Percentiles rank a stretch among this genome's conserved stretches.
Evolutionary conservation across 208 protist genomes (phyloP).

Genomic region (Leptomonas seymouri): DNA sequence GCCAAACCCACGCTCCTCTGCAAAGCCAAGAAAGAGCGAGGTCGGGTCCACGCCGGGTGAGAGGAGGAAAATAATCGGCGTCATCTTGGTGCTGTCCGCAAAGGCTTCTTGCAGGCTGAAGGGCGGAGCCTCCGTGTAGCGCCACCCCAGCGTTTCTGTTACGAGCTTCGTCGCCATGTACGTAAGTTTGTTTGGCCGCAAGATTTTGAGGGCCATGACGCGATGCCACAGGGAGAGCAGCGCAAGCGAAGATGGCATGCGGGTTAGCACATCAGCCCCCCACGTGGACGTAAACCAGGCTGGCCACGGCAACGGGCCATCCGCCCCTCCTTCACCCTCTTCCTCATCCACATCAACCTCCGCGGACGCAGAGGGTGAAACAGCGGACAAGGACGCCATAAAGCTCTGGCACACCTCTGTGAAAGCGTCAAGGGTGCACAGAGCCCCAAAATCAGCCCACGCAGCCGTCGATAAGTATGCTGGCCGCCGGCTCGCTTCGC

Average conservation of each 20-base stretch:
- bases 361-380: neutral
- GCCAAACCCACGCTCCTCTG: conserved; percentile 84
- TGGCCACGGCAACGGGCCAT: conserved; percentile 57
- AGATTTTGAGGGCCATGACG: conserved; percentile 83
- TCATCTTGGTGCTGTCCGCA: conserved; percentile 84
- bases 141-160: conserved; percentile 66
- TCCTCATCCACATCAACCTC: neutral
- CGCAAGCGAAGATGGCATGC: conserved; percentile 37
- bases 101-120: conserved; percentile 89
- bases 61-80: conserved; percentile 95
- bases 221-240: conserved; percentile 76
- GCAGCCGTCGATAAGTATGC: conserved; percentile 88
- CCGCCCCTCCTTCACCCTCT: neutral
- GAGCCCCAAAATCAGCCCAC: conserved; percentile 93
- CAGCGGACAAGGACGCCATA: conserved; percentile 19
- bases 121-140: conserved; percentile 80
- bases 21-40: conserved; percentile 90
- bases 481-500: conserved; percentile 42
- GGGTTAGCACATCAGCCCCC: conserved; percentile 70
- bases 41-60: conserved; percentile 94
- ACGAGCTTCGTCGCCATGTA: conserved; percentile 73
- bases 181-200: conserved; percentile 86
- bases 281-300: conserved; percentile 85
- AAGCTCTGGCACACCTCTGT: conserved; percentile 79
- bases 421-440: conserved; percentile 87